phyloP scores from a whole-genome alignment of 805 yeast genomes.

The Millerago galiae region DNA sequence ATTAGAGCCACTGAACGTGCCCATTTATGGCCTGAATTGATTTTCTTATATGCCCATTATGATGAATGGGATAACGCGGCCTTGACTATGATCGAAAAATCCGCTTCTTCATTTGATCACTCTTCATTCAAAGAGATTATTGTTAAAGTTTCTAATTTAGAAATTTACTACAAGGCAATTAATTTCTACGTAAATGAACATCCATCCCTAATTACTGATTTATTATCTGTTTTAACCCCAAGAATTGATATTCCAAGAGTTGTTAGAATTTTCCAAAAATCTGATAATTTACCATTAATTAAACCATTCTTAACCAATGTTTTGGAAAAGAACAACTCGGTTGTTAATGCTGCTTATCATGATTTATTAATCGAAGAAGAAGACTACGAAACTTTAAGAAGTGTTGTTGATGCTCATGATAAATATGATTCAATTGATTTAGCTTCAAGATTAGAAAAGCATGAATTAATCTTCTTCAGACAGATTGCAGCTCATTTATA shows the following conservation, averaged over 20 bases:
- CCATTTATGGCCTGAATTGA: conserved; percentile 93
- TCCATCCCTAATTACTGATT: conserved; percentile 84
- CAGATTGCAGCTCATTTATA: conserved; percentile 92
- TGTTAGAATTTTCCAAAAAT: conserved; percentile 87
- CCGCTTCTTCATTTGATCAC: conserved; percentile 91
- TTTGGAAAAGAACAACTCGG: conserved; percentile 79
- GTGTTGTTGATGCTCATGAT: conserved; percentile 83
- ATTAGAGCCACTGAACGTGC: conserved; percentile 89
- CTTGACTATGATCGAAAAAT: conserved; percentile 90
- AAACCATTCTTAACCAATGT: conserved; percentile 93
- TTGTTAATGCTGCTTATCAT: conserved; percentile 93
- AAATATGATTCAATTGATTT: conserved; percentile 88
- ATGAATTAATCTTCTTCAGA: conserved; percentile 85
- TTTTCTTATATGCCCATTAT: conserved; percentile 94
- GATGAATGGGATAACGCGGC: conserved; percentile 99
- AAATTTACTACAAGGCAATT: conserved; percentile 94
- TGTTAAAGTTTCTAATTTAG: conserved; percentile 92
- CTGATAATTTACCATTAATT: conserved; percentile 93
- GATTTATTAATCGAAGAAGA: conserved; percentile 94
- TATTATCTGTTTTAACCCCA: conserved; percentile 76
- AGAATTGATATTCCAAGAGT: conserved; percentile 93
- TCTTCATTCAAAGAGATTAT: conserved; percentile 88
- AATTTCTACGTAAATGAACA: conserved; percentile 90
- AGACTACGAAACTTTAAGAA: conserved; percentile 84
- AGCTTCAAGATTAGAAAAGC: conserved; percentile 90